Base-by-base conservation (phyloP, 2,329 filamentous ascomycete genomes). In the Scytalidium lignicola region DNA sequence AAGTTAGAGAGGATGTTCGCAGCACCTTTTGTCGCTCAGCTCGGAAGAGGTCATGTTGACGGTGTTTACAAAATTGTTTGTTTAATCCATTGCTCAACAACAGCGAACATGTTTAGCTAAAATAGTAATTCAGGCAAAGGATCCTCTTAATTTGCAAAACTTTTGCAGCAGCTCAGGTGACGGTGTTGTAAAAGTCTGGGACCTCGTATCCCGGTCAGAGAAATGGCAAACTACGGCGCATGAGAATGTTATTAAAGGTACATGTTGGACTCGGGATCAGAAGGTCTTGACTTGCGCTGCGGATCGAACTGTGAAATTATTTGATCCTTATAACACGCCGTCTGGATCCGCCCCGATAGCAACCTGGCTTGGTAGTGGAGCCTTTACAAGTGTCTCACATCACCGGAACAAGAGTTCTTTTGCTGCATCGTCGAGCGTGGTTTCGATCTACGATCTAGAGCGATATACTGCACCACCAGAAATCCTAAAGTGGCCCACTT, bases 1-100 rank as follows among this genome's bases (percentile, higher is more conserved):
- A 96, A 96, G 68, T 73, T 96, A 53, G 90, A 96, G 71, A 86
- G 91, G 59, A 92, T 96, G 86, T 95, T 95, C 68, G 85, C 85
- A 23, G 77, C 84, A 47, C 88, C 88, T 3, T 96, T 96, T 63
- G 72, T 99, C 41, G 88, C 80, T 1, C 89, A 96, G 67, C 81
- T 99, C 20, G 92, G 92, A 47, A 78, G 82, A 26, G 92, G 93
- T 18, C 93, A 99, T 70, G 88, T 96, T 49, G 93, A 99, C 63
- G 93, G 93, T 55, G 83, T 88, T 9, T 93, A 92, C 67, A 81
- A 81, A 29, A 82, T 93, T 67, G 26, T 28, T 7, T 28, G 26
- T 7, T 28, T 7, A 13, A 28, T 28, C 26, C 26, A 7, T 28
- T n/a, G n/a, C n/a, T n/a, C n/a, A n/a, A n/a, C n/a, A n/a, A n/a